Base-by-base conservation (phyloP, 495 filamentous ascomycete species). In the Viridothelium virens region DNA sequence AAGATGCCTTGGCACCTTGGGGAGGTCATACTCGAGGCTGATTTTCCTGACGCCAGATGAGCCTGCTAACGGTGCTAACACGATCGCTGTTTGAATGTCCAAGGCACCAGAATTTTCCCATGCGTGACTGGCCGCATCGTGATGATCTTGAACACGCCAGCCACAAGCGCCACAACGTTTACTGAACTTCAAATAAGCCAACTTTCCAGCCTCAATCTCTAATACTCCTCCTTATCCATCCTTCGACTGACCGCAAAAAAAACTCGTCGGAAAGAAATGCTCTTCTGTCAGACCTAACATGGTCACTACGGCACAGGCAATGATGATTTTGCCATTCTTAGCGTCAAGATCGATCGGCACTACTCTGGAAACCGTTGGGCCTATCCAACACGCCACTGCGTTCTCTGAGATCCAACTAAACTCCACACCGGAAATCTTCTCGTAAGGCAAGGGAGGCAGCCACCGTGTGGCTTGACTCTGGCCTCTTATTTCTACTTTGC, bases 271-370 rank as follows among this genome's bases (percentile, higher is more conserved):
- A 36, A 59, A 36, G 36, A 31, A 59, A n/a, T 2, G 7, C 5
- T 59, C 53, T 33, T 33, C 6, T 59, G 53, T 59, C 53, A 59
- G 53, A 59, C 3, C 53, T 59, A 59, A 59, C 53, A 59, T 34
- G 33, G 36, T 34, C 53, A 59, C 31, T 9, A 36, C 53, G 31
- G 53, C 53, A 59, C 7, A 59, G 53, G 53, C 18, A 59, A 5
- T 33, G 53, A 59, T 34, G 18, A 34, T 59, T 36, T 36, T 33
- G 6, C 31, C 53, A 25, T 25, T 25, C 25, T 25, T 25, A 25
- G 25, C 25, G 25, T 25, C 25, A 25, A 25, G 25, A 25, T 25
- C 25, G 25, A 25, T 25, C 25, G 25, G 1, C 33, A 36, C 31
- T 59, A 36, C 18, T 3, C 53, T 18, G 36, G 10, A 10, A 10